Conservation (phyloP, 805 yeast genomes). For the Saccharomycopsis sp. region DNA sequence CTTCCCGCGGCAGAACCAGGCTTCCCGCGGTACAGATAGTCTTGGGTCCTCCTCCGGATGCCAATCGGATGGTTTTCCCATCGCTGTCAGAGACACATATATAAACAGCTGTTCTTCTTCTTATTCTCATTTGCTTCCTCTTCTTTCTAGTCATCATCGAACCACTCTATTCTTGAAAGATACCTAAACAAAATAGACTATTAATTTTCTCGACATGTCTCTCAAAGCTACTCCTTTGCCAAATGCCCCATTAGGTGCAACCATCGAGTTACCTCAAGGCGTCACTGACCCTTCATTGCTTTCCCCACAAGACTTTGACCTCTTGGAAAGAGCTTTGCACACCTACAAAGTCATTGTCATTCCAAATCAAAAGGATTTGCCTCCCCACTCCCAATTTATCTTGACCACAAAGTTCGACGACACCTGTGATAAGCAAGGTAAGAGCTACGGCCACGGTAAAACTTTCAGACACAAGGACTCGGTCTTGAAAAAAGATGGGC, state of each 20-base stretch:
- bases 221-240: constrained; percentile 36
- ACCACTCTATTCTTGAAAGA: too few relatives aligned
- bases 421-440: constrained; percentile 38
- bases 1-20: too few relatives aligned
- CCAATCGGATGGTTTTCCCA: too few relatives aligned
- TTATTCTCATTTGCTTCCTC: too few relatives aligned
- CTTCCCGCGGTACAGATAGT: too few relatives aligned
- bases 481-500: constrained; percentile 72
- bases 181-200: too few relatives aligned
- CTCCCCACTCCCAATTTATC: constrained; percentile 67
- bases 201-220: too few relatives aligned
- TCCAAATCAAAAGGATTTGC: constrained; percentile 57
- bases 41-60: too few relatives aligned
- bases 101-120: too few relatives aligned
- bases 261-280: constrained; percentile 53
- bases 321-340: constrained; percentile 55
- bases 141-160: too few relatives aligned
- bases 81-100: too few relatives aligned
- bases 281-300: constrained; percentile 67
- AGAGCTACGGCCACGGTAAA: constrained; percentile 79
- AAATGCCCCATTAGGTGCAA: constrained; percentile 59
- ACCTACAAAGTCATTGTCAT: constrained; percentile 64
- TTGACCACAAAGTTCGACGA: constrained; percentile 77
- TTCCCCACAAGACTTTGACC: constrained; percentile 53
- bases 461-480: constrained; percentile 58